These are phyloP conservation scores for Hibiscus trionum DNA, from an alignment of 345 rosid species.

Conservation along the genomic window DNA sequence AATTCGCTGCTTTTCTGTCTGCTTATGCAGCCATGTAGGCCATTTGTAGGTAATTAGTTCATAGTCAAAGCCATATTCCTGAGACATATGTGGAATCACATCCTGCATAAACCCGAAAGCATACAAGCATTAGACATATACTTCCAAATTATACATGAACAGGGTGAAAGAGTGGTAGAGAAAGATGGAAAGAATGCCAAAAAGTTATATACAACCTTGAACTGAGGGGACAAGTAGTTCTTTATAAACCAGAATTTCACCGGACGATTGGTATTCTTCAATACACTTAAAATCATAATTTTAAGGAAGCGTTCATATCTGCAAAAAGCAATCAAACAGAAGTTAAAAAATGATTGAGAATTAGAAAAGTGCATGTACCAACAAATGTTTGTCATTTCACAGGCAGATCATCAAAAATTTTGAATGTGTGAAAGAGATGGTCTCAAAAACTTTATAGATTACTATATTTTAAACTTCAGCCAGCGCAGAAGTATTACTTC, in stretches of 20 bases:
- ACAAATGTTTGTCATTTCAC: not conserved
- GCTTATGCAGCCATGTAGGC: slow-evolving; percentile 99
- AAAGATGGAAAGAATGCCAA: slow-evolving; percentile 2
- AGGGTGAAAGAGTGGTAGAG: not conserved
- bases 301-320: slow-evolving; percentile 94
- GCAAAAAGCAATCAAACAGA: slow-evolving; percentile 23
- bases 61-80: slow-evolving; percentile 86
- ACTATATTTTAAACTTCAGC: not conserved
- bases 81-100: slow-evolving; percentile 94
- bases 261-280: slow-evolving; percentile 85
- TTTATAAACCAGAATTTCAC: slow-evolving; percentile 99
- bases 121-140: slow-evolving; percentile 7
- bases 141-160: slow-evolving; percentile 9
- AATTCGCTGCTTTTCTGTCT: slow-evolving; percentile 95
- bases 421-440: not conserved
- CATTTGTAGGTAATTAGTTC: slow-evolving; percentile 94
- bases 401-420: not conserved
- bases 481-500: not conserved
- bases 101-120: slow-evolving; percentile 44
- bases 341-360: not conserved
- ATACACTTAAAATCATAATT: slow-evolving; percentile 94
- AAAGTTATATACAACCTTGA: slow-evolving; percentile 50
- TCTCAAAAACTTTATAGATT: not conserved
- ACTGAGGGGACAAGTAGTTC: slow-evolving; percentile 97
- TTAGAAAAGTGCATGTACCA: not conserved